Percentiles rank a stretch among this genome's conserved stretches.
Evolutionary conservation across 331 rosid genomes (phyloP).

Genomic region (Pyracantha coccinea): DNA sequence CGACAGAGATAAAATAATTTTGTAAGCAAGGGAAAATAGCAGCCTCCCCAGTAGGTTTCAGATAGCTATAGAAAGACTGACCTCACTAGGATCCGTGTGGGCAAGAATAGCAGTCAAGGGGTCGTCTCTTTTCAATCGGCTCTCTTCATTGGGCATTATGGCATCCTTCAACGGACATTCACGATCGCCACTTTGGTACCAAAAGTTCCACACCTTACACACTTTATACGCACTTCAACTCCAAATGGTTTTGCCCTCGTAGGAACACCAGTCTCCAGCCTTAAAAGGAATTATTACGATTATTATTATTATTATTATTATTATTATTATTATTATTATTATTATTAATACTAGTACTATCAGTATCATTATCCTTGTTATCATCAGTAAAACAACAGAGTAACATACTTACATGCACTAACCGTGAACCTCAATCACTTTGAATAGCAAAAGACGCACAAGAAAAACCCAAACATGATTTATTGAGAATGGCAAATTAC

Average conservation of each 20-base stretch:
- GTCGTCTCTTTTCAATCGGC: conserved; percentile 84
- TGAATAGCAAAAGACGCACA: background rate
- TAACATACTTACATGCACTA: background rate
- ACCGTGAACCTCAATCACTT: background rate
- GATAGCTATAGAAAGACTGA: conserved; percentile 17
- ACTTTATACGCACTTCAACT: conserved; percentile 90
- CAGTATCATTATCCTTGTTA: background rate
- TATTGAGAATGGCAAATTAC: background rate
- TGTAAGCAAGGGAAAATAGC: background rate
- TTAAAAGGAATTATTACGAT: conserved; percentile 14
- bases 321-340: background rate
- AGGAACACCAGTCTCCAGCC: conserved; percentile 86
- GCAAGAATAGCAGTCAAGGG: conserved; percentile 89
- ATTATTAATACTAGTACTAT: background rate
- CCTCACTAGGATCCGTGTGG: conserved; percentile 76
- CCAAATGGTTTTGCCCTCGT: conserved; percentile 87
- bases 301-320: background rate
- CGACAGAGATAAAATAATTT: background rate
- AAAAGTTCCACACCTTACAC: conserved; percentile 77
- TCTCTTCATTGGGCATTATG: conserved; percentile 89
- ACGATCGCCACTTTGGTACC: conserved; percentile 99
- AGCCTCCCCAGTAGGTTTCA: background rate
- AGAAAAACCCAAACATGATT: background rate
- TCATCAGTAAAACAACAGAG: too few species aligned
- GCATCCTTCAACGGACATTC: conserved; percentile 93